Conservation (phyloP, 108 stramenopile species). For the Pseudonitzschia delicatissima region DNA sequence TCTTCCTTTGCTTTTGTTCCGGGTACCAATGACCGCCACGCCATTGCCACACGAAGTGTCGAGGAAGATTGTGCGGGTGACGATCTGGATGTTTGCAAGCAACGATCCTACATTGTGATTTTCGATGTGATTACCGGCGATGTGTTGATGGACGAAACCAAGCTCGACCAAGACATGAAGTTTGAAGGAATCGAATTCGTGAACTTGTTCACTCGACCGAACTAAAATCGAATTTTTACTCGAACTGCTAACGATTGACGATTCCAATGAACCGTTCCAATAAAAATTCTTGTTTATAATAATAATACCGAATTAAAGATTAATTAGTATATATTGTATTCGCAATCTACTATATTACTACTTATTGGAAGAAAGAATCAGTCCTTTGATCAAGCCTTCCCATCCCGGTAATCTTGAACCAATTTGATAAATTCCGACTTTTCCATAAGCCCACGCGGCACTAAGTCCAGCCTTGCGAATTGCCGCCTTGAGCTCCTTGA, state of each 20-base stretch:
- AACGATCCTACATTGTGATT: conserved; percentile 88
- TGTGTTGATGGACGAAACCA: conserved; percentile 87
- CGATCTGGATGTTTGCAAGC: conserved; percentile 67
- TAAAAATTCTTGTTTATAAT: too few relatives aligned
- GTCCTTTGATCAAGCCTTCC: conserved; percentile 26
- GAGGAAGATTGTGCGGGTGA: conserved; percentile 88
- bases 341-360: background rate
- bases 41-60: conserved; percentile 83
- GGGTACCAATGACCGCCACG: conserved; percentile 75
- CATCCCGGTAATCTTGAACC: conserved; percentile 67
- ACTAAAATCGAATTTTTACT: background rate
- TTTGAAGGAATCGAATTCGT: conserved; percentile 97
- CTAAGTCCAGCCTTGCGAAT: conserved; percentile 82
- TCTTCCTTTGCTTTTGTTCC: conserved; percentile 95
- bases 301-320: background rate
- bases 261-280: too few relatives aligned
- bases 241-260: background rate
- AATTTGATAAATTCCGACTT: conserved; percentile 88
- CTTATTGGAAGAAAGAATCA: background rate
- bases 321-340: background rate
- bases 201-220: conserved; percentile 63
- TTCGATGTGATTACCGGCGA: conserved; percentile 89
- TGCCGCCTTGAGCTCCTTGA: conserved; percentile 91
- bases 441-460: conserved; percentile 87
- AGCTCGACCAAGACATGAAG: conserved; percentile 74